Conservation (phyloP, 1,284 basidiomycete genomes). For the Puccinia horiana region DNA sequence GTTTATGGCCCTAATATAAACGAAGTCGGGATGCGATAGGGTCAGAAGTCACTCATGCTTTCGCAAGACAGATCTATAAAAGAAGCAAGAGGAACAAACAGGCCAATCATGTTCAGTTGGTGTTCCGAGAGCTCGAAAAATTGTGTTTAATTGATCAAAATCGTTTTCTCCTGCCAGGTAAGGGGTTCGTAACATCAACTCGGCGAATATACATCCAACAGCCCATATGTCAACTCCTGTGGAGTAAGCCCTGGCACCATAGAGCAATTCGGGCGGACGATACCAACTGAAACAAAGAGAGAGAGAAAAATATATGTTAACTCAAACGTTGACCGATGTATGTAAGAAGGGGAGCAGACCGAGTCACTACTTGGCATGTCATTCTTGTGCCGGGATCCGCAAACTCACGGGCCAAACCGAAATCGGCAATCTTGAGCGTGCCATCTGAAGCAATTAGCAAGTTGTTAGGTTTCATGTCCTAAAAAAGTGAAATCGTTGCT, state of each 20-base stretch:
- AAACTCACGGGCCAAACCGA: slow-evolving; percentile 94
- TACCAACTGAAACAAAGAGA: slow-evolving; percentile 75
- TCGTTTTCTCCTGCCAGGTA: slow-evolving; percentile 91
- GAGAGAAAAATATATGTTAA: background rate
- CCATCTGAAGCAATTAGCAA: slow-evolving; percentile 88
- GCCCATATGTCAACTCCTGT: slow-evolving; percentile 91
- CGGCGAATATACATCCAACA: slow-evolving; percentile 92
- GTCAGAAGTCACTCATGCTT: background rate
- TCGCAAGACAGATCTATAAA: background rate
- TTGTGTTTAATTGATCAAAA: slow-evolving; percentile 92
- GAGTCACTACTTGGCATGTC: slow-evolving; percentile 96
- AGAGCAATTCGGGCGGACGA: slow-evolving; percentile 87
- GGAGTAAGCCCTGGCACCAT: slow-evolving; percentile 83
- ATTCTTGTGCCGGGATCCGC: slow-evolving; percentile 89
- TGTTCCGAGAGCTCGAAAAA: slow-evolving; percentile 88
- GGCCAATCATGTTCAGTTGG: slow-evolving; percentile 98
- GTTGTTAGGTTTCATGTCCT: slow-evolving; percentile 99
- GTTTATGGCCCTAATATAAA: slow-evolving; percentile 72
- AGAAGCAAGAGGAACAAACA: slow-evolving; percentile 60
- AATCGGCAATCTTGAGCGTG: slow-evolving; percentile 96
- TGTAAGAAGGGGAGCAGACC: slow-evolving; percentile 62
- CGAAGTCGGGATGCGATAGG: slow-evolving; percentile 18
- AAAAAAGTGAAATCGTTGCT: slow-evolving; percentile 40
- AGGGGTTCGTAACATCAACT: slow-evolving; percentile 89
- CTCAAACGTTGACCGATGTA: background rate